Evolutionary conservation across 805 yeast species (phyloP).

Genomic region (Zygosaccharomyces bisporus): DNA sequence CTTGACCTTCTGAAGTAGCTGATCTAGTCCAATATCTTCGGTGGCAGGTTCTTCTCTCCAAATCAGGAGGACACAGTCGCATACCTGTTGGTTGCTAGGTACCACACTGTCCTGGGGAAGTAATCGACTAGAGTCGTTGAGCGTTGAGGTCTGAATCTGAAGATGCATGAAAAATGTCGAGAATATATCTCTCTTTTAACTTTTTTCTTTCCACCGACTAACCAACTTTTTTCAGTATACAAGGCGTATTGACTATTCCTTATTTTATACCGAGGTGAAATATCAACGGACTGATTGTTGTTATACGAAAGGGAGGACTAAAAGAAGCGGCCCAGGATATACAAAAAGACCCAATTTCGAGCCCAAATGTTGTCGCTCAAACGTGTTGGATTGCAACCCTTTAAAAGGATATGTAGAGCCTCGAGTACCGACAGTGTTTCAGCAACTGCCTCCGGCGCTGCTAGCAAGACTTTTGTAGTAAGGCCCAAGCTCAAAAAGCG

Average conservation of each 20-base stretch:
- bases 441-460: too few relatives aligned
- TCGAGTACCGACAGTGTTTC: too few relatives aligned
- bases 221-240: too few relatives aligned
- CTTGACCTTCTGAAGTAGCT: slow-evolving; percentile 51
- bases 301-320: neutral
- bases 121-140: slow-evolving; percentile 22
- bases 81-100: slow-evolving; percentile 59
- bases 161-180: slow-evolving; percentile 20
- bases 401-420: slow-evolving; percentile 12
- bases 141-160: slow-evolving; percentile 24
- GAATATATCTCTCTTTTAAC: neutral
- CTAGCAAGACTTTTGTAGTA: slow-evolving; percentile 16
- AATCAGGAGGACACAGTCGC: slow-evolving; percentile 54
- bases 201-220: neutral
- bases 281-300: neutral
- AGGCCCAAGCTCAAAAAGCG: slow-evolving; percentile 11
- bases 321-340: neutral
- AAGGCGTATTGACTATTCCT: neutral
- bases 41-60: slow-evolving; percentile 68
- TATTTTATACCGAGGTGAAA: neutral
- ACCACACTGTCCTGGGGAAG: slow-evolving; percentile 23
- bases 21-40: slow-evolving; percentile 53
- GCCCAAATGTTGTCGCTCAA: slow-evolving; percentile 17
- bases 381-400: slow-evolving; percentile 8
- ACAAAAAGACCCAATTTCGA: neutral